Percentiles rank a stretch among this genome's conserved stretches.
Conservation (phyloP, 495 filamentous ascomycete genomes). For the Tuber indicum region DNA sequence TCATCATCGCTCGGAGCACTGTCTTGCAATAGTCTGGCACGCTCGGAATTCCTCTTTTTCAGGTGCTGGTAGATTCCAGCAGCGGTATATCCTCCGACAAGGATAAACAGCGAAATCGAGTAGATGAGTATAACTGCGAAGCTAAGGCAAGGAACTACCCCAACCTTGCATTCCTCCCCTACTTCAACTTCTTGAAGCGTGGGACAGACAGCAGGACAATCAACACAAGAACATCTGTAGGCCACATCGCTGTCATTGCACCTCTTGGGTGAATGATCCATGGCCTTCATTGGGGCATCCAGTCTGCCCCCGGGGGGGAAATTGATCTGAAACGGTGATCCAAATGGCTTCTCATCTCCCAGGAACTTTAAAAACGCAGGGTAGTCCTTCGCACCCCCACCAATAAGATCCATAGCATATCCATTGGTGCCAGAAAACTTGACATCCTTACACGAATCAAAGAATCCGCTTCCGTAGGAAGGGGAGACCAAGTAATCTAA, state of each 20-base stretch:
- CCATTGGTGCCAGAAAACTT: conserved; percentile 92
- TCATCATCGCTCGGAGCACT: conserved; percentile 77
- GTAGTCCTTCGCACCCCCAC: conserved; percentile 89
- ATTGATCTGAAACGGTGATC: conserved; percentile 96
- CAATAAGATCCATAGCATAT: conserved; percentile 89
- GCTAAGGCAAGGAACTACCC: conserved; percentile 78
- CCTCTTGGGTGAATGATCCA: conserved; percentile 64
- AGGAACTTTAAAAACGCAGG: conserved; percentile 77
- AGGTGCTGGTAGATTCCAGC: conserved; percentile 69
- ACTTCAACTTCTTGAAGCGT: conserved; percentile 65
- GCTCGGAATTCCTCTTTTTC: conserved; percentile 65
- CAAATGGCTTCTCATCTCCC: conserved; percentile 79
- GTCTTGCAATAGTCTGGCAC: conserved; percentile 78
- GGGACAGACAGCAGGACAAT: conserved; percentile 80
- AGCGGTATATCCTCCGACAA: conserved; percentile 60
- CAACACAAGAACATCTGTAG: conserved; percentile 86
- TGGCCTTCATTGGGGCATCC: conserved; percentile 53
- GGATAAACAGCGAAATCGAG: conserved; percentile 59
- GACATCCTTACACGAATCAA: conserved; percentile 95
- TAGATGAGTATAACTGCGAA: conserved; percentile 88
- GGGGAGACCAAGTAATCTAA: conserved; percentile 84
- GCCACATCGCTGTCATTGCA: conserved; percentile 81
- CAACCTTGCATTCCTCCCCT: conserved; percentile 68
- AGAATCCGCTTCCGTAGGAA: conserved; percentile 82
- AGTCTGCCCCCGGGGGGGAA: conserved; percentile 56